A percentile compares a stretch with the other conserved stretches of the same genome.
These are phyloP conservation scores for Tricholoma flavovirens DNA, from an alignment of 768 basidiomycete species.

Conservation along the genomic window DNA sequence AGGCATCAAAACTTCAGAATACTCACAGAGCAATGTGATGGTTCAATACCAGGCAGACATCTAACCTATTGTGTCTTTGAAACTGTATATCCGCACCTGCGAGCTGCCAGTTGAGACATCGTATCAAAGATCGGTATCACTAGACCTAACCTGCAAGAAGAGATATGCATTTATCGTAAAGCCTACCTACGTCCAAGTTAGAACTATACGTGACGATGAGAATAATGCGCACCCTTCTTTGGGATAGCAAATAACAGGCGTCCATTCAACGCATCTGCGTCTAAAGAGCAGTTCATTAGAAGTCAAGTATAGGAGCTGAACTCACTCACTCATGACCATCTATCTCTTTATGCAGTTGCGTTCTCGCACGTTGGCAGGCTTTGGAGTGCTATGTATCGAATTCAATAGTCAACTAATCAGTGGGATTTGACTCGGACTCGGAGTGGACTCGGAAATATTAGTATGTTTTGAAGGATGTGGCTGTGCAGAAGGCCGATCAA, in stretches of 20 bases:
- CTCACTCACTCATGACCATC: conserved; percentile 12
- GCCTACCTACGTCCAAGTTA: conserved; percentile 29
- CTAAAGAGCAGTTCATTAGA: conserved; percentile 23
- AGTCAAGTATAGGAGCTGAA: background rate
- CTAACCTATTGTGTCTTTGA: conserved; percentile 77
- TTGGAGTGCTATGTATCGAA: too few relatives aligned
- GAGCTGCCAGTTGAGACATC: conserved; percentile 7
- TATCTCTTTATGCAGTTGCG: background rate
- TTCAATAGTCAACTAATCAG: too few relatives aligned
- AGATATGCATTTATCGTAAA: conserved; percentile 87
- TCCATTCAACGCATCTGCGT: conserved; percentile 77
- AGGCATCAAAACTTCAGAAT: background rate
- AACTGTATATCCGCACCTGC: conserved; percentile 95
- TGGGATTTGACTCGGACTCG: too few relatives aligned
- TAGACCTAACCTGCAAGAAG: conserved; percentile 66
- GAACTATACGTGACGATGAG: background rate
- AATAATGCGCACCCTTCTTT: conserved; percentile 71
- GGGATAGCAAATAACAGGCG: conserved; percentile 92
- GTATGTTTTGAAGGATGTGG: too few relatives aligned
- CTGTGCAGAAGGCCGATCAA: too few relatives aligned
- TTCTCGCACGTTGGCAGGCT: background rate
- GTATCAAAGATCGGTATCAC: background rate
- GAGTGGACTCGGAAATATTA: too few relatives aligned
- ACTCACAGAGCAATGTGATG: conserved; percentile 89
- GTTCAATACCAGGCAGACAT: conserved; percentile 91